Percentiles rank a stretch among this genome's conserved stretches.
phyloP scores from a whole-genome alignment of 2,329 filamentous ascomycete genomes.

The Penicillium sp. region DNA sequence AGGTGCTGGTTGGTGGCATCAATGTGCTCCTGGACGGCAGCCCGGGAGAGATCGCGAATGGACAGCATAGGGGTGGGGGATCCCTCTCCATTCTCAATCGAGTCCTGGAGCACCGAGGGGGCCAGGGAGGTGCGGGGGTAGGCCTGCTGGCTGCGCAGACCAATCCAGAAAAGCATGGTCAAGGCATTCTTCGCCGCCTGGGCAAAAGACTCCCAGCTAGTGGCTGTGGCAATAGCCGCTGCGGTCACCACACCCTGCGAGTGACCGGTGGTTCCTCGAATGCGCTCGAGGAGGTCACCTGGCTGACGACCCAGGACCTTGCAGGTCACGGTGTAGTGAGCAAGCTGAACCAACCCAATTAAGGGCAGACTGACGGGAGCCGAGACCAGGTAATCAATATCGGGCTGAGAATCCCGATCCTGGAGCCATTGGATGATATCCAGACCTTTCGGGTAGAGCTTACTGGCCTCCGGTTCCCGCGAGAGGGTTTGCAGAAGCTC shows the following conservation, averaged over 20 bases:
- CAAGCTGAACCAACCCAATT: slow-evolving; percentile 93
- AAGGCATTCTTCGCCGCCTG: slow-evolving; percentile 76
- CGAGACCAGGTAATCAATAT: slow-evolving; percentile 90
- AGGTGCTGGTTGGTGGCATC: slow-evolving; percentile 96
- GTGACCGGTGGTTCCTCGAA: slow-evolving; percentile 89
- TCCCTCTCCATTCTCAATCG: slow-evolving; percentile 92
- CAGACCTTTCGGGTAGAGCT: slow-evolving; percentile 95
- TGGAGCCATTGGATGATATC: slow-evolving; percentile 94
- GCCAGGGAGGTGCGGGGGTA: slow-evolving; percentile 94
- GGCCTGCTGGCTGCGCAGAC: slow-evolving; percentile 92
- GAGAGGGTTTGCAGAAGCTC: slow-evolving; percentile 84
- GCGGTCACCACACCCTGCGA: slow-evolving; percentile 96
- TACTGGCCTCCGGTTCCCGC: slow-evolving; percentile 80
- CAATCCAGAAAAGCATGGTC: slow-evolving; percentile 97
- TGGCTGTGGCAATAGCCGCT: slow-evolving; percentile 83
- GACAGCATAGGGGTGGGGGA: slow-evolving; percentile 95
- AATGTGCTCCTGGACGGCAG: slow-evolving; percentile 93
- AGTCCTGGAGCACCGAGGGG: slow-evolving; percentile 87
- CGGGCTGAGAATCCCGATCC: slow-evolving; percentile 83
- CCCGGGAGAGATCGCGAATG: slow-evolving; percentile 85
- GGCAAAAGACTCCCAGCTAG: slow-evolving; percentile 90
- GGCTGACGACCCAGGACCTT: slow-evolving; percentile 87
- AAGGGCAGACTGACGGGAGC: slow-evolving; percentile 93
- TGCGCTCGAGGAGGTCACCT: slow-evolving; percentile 78
- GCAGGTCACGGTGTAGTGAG: slow-evolving; percentile 93